Base-by-base conservation (phyloP, 768 basidiomycete species). In the Suillus fuscotomentosus region DNA sequence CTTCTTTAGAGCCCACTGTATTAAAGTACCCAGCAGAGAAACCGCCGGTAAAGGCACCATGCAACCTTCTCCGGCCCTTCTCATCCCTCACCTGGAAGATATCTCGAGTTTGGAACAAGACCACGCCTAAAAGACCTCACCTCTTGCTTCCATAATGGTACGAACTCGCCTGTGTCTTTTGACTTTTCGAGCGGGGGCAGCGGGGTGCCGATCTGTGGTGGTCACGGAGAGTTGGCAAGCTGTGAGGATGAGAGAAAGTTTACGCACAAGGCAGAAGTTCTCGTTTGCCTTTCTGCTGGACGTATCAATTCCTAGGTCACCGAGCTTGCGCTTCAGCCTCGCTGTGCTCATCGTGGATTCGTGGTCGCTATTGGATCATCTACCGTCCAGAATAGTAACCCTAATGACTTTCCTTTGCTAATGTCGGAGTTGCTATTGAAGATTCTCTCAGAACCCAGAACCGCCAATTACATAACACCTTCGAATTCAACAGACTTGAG, bases 11-110 rank as follows among this genome's bases (percentile, higher is more conserved):
- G 1, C 97, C 97, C 43, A 97, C 97, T 1, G 90, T 85, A 76
- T 99, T 99, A 81, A 90, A 98, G 79, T 98, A 98, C 0, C 97
- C 97, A 34, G 97, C 97, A 62, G 92, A 95, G 82, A 95, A 99
- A 13, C 97, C 97, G 27, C 97, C 97, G 0, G 96, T 98, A 79
- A 99, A 99, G 4, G 97, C 97, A 3, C 97, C 97, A 73, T 99
- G 97, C n/a, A 99, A 80, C 63, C 97, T 81, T 68, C 94, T 80
- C 53, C 97, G 85, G 39, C 95, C 95, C 72, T 97, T 88, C 77
- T 99, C 96, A 79, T 99, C 96, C 69, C 91, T 84, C 13, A 95
- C 94, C 91, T 95, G 70, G 60, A 66, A 9, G 51, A 55, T 20
- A 70, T 70, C 27, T 50, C 48, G 63, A 65, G 34, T 41, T 24